These are phyloP conservation scores for Colletotrichum somersetense DNA, from an alignment of 2,329 filamentous ascomycete genomes.

Conservation along the genomic window DNA sequence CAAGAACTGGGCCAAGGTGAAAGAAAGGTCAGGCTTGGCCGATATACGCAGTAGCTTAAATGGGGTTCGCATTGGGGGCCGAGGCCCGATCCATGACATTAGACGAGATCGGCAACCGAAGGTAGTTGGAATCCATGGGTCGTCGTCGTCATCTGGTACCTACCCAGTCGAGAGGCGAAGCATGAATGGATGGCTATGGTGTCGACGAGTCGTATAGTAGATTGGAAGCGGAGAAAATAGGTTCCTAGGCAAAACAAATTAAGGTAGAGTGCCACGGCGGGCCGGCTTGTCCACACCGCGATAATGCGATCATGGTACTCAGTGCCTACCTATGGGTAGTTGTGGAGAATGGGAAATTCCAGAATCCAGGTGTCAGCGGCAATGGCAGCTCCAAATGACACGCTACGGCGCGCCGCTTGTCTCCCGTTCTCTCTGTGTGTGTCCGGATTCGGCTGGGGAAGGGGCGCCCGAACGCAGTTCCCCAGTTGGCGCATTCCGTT, in stretches of 20 bases:
- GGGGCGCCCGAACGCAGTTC: not conserved
- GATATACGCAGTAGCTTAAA: constrained; percentile 9
- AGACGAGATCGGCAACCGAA: not conserved
- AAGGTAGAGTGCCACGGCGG: not conserved
- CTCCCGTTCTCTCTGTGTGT: not conserved
- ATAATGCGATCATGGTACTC: too few relatives aligned
- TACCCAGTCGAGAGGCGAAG: not conserved
- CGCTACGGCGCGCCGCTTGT: too few relatives aligned
- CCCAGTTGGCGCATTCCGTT: not conserved
- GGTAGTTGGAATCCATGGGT: not conserved
- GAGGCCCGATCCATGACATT: not conserved
- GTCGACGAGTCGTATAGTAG: not conserved
- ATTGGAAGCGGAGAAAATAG: not conserved
- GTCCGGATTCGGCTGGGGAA: constrained; percentile 1
- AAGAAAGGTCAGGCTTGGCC: not conserved
- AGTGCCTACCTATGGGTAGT: not conserved
- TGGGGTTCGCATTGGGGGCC: not conserved
- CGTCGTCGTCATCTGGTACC: not conserved
- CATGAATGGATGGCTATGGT: not conserved
- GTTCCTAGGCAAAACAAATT: not conserved
- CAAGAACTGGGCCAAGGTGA: not conserved
- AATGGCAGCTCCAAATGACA: not conserved
- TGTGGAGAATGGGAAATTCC: not conserved
- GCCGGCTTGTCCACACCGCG: not conserved
- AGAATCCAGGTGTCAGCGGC: constrained; percentile 11